Evolutionary conservation across 805 yeast species (phyloP).

Genomic region (Saturnispora kantuleensis): DNA sequence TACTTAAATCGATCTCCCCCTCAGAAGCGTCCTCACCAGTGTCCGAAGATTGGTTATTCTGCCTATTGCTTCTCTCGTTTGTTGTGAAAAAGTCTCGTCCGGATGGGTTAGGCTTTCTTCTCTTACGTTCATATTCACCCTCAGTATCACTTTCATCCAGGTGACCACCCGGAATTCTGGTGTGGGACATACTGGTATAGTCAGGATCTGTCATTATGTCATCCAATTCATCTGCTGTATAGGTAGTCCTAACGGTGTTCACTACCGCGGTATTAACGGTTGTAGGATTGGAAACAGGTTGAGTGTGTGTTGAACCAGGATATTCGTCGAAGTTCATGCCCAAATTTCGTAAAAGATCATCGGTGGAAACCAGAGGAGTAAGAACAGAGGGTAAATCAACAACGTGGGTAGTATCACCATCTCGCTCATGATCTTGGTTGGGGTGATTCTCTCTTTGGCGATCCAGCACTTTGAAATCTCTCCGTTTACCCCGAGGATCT

Average conservation of each 20-base stretch:
- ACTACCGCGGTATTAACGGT: not conserved
- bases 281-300: not conserved
- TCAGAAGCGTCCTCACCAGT: conserved; percentile 3
- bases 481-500: not conserved
- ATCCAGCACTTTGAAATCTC: conserved; percentile 2
- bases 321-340: conserved; percentile 8
- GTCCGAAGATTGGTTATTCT: not conserved
- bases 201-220: conserved; percentile 6
- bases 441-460: not conserved
- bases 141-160: conserved; percentile 1
- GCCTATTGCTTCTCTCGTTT: not conserved
- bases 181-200: conserved; percentile 1
- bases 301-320: not conserved
- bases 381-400: conserved; percentile 5
- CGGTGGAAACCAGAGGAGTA: conserved; percentile 6
- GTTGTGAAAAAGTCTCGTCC: not conserved
- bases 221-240: conserved; percentile 4
- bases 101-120: not conserved
- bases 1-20: conserved; percentile 2
- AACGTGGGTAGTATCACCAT: not conserved
- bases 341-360: conserved; percentile 6
- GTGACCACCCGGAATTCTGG: not conserved
- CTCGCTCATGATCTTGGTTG: not conserved
- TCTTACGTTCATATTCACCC: not conserved
- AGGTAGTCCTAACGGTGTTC: conserved; percentile 1